phyloP scores from a whole-genome alignment of 83 land plant genomes.

The Picea abies region DNA sequence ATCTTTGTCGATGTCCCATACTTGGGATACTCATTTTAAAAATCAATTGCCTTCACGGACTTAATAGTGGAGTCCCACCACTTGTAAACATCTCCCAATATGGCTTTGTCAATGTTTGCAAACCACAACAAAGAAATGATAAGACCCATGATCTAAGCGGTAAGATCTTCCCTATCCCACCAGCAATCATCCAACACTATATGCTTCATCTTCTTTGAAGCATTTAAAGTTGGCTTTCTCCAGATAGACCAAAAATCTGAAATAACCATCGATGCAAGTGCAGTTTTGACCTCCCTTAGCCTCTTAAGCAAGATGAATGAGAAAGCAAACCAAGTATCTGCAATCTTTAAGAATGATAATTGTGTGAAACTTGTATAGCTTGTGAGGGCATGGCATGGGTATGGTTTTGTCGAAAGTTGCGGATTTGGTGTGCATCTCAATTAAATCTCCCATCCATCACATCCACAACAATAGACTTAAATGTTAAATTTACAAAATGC shows the following conservation, averaged over 20 bases:
- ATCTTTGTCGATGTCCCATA: background rate
- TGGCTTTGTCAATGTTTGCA: background rate
- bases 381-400: background rate
- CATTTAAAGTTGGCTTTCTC: background rate
- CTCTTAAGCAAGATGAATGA: background rate
- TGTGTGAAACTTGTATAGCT: background rate
- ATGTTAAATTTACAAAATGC: no score
- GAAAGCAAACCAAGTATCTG: background rate
- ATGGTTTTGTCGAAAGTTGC: background rate
- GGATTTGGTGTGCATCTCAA: background rate
- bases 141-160: background rate
- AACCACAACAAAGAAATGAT: background rate
- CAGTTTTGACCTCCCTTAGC: background rate
- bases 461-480: background rate
- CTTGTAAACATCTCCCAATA: background rate
- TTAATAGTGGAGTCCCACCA: background rate
- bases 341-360: background rate
- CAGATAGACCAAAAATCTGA: background rate
- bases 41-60: background rate
- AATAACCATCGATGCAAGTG: background rate
- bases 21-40: background rate
- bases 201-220: background rate
- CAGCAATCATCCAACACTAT: background rate
- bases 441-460: background rate
- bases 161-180: background rate